Evolutionary conservation across 805 yeast species (phyloP), one percentile per base, ranked within the genome.

Genomic region (Monosporozyma unispora): DNA sequence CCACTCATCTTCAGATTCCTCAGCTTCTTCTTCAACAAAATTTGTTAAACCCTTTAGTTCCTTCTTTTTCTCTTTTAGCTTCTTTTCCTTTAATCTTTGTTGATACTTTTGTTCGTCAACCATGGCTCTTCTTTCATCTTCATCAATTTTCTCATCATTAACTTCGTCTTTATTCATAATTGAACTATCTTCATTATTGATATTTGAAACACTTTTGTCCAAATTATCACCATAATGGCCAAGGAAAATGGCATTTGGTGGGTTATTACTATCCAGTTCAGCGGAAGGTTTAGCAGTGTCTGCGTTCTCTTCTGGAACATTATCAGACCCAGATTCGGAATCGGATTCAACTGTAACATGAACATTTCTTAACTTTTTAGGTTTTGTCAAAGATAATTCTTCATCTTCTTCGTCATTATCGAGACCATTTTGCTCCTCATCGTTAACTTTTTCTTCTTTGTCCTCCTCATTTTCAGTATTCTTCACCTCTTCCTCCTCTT

Each of bases 1-100:
- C 86, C 88, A 87, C 69, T 87, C 95, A 71, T 87, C 95, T 52
- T 87, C 95, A 35, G 93, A 84, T 69, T 87, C 95, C 56, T 79
- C 89, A 42, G 95, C 95, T 70, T 86, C 93, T 45, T 84, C 82
- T 58, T 87, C 91, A 62, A 86, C 71, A 48, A 87, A 75, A 23
- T 77, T 72, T 2, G 90, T 90, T 50, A 68, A 73, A 27, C 75
- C 69, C 53, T 77, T 84, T 71, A 82, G 65, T 52, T 80, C 85
- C 53, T 69, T 57, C 50, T 68, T 75, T 47, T 77, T 66, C 47
- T 63, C 57, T 35, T 50, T 57, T 44, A 56, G 52, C 37, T 57
- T 55, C 16, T 46, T 50, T 33, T 57, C 61, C 48, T 33, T 58
- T 59, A 48, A 58, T 59, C 50, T 59, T 57, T 33, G 42, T 21